Evolutionary conservation across 2,329 filamentous ascomycete genomes (phyloP).

Genomic region (Epichloe sp.): DNA sequence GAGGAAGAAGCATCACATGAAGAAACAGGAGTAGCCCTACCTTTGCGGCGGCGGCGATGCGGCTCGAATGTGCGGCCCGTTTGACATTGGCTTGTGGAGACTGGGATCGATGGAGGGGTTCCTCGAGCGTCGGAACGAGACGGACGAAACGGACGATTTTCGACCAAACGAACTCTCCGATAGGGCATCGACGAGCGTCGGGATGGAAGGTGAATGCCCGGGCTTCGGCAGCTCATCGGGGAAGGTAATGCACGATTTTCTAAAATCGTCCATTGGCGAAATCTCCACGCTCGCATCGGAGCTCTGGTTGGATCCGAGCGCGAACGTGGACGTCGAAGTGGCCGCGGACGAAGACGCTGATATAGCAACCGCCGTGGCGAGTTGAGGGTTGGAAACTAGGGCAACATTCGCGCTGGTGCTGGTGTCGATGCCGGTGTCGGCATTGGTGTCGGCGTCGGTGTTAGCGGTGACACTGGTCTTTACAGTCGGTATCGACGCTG

Average conservation of each 20-base stretch:
- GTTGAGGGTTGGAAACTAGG: not conserved
- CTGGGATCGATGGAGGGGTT: slow-evolving; percentile 1
- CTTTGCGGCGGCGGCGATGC: slow-evolving; percentile 6
- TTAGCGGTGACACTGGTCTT: not conserved
- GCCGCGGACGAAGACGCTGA: not conserved
- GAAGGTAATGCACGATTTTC: slow-evolving; percentile 21
- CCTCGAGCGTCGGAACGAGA: slow-evolving; percentile 3
- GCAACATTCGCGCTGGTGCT: not conserved
- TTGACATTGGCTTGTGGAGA: not conserved
- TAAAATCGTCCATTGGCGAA: slow-evolving; percentile 16
- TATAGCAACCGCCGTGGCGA: not conserved
- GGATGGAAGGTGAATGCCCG: slow-evolving; percentile 8
- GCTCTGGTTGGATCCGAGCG: slow-evolving; percentile 8
- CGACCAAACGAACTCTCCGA: slow-evolving; percentile 6
- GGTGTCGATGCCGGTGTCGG: not conserved
- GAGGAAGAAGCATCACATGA: not conserved
- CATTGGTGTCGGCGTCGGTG: too few relatives aligned
- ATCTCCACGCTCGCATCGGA: slow-evolving; percentile 12
- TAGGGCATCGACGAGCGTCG: not conserved
- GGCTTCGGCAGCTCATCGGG: slow-evolving; percentile 19
- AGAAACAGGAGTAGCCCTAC: not conserved
- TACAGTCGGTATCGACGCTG: too few relatives aligned
- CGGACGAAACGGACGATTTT: slow-evolving; percentile 5
- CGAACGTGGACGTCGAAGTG: not conserved
- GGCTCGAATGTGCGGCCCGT: not conserved